Conservation (phyloP, 1,139 yeast genomes). For the Torulaspora globosa region DNA sequence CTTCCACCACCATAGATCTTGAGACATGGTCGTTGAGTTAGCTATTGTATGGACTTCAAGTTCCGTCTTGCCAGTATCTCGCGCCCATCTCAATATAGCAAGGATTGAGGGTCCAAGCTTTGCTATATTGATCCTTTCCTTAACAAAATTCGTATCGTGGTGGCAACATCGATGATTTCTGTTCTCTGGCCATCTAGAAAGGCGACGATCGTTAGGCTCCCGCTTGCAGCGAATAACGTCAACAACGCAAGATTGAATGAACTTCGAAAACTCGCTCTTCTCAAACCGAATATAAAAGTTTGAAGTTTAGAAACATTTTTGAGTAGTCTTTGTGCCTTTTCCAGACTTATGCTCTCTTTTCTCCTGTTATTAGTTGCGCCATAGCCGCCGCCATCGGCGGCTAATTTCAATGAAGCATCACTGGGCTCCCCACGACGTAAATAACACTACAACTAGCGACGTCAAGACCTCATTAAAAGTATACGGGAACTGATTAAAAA, state of each 20-base stretch:
- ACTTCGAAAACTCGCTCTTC: neutral
- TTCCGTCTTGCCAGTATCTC: neutral
- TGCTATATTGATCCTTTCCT: conserved; percentile 5
- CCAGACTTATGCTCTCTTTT: conserved; percentile 10
- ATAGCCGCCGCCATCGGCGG: conserved; percentile 15
- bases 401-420: neutral
- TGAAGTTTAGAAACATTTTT: neutral
- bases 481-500: too few relatives aligned
- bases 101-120: conserved; percentile 2
- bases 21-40: neutral
- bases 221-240: neutral
- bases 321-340: conserved; percentile 9
- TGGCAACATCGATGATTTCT: neutral
- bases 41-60: neutral
- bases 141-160: neutral
- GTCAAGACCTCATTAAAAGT: too few relatives aligned
- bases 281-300: neutral
- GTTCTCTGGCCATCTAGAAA: conserved; percentile 1
- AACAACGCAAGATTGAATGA: neutral
- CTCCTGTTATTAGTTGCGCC: neutral
- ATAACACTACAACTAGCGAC: neutral
- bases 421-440: neutral
- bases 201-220: neutral
- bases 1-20: neutral
- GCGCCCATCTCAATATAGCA: conserved; percentile 5